Percentiles rank a stretch among this genome's conserved stretches.
phyloP scores from a whole-genome alignment of 441 rosid genomes.

The Omphalea diandra region DNA sequence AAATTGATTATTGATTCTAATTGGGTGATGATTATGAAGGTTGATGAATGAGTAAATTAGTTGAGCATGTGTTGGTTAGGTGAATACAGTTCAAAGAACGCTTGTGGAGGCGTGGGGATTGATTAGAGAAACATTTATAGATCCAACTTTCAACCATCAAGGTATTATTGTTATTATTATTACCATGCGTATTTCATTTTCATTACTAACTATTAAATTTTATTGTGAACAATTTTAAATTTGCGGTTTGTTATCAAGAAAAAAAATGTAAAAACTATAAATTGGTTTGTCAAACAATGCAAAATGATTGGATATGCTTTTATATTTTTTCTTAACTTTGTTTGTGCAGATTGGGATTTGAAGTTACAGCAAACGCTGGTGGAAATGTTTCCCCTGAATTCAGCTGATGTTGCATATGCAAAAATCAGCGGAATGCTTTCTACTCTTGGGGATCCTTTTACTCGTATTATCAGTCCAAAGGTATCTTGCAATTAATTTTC shows the following conservation, averaged over 20 bases:
- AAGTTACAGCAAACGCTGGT: slow-evolving; percentile 90
- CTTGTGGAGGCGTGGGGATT: slow-evolving; percentile 95
- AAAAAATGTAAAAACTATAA: too few species aligned
- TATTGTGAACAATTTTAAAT: too few species aligned
- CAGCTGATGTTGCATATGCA: slow-evolving; percentile 79
- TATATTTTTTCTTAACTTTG: background rate
- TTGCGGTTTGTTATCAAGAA: too few species aligned
- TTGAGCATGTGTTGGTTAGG: slow-evolving; percentile 55
- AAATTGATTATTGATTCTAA: background rate
- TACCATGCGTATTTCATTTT: background rate
- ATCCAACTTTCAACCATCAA: slow-evolving; percentile 88
- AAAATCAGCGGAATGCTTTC: slow-evolving; percentile 84
- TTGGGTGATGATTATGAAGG: background rate
- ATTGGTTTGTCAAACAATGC: background rate
- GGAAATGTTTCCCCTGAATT: slow-evolving; percentile 82
- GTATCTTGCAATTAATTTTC: slow-evolving; percentile 24
- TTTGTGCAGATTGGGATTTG: slow-evolving; percentile 77
- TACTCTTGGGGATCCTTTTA: slow-evolving; percentile 91
- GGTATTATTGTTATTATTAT: too few species aligned
- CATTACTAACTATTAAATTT: background rate
- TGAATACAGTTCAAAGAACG: slow-evolving; percentile 85
- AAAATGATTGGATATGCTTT: background rate
- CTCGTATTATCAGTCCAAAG: slow-evolving; percentile 90
- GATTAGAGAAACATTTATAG: slow-evolving; percentile 82
- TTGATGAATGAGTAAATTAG: slow-evolving; percentile 1